Conservation (phyloP, 768 basidiomycete species). For the Suillus americanus region DNA sequence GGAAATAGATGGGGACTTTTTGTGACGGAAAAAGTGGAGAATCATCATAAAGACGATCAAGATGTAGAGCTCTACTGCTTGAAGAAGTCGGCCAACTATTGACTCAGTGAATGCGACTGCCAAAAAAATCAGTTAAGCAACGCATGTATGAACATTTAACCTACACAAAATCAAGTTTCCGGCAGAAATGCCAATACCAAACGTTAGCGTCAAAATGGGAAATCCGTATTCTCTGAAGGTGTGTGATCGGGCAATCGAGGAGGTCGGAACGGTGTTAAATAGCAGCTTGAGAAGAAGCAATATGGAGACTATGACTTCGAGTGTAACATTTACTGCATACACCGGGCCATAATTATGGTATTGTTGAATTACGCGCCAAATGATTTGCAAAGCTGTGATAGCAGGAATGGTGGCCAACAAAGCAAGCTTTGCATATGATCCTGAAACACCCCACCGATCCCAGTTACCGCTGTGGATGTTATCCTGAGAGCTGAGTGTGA, state of each 20-base stretch:
- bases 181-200: constrained; percentile 53
- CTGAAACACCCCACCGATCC: constrained; percentile 61
- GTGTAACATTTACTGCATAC: constrained; percentile 56
- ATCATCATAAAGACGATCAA: constrained; percentile 60
- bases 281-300: constrained; percentile 64
- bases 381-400: constrained; percentile 56
- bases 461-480: constrained; percentile 59
- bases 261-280: constrained; percentile 47
- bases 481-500: constrained; percentile 15
- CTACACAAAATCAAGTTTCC: constrained; percentile 59
- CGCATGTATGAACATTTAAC: constrained; percentile 27
- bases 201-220: constrained; percentile 49
- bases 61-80: constrained; percentile 62
- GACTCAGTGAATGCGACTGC: constrained; percentile 71
- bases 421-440: constrained; percentile 50
- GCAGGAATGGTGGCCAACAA: constrained; percentile 45
- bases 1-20: constrained; percentile 14
- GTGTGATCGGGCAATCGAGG: constrained; percentile 40
- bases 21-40: constrained; percentile 35
- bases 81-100: constrained; percentile 63
- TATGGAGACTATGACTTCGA: constrained; percentile 58
- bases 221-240: constrained; percentile 47
- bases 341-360: constrained; percentile 42
- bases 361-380: constrained; percentile 54
- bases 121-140: constrained; percentile 11